Evolutionary conservation across 306 rosid genomes (phyloP).

Genomic region (Quercus ilex): DNA sequence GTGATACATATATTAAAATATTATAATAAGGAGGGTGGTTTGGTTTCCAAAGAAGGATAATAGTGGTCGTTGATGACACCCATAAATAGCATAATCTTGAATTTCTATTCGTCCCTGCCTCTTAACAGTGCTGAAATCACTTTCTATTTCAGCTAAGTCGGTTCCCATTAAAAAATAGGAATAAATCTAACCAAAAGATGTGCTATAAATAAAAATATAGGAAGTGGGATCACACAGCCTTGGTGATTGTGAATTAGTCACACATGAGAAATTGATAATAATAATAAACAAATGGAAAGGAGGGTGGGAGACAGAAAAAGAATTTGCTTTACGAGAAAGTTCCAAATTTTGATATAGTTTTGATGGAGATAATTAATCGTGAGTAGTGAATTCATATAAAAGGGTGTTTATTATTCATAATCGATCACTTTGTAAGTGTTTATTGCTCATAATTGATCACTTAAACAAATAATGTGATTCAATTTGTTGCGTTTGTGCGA

Average conservation of each 20-base stretch:
- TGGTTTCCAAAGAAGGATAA: conserved; percentile 25
- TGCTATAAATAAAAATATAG: background rate
- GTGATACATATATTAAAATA: background rate
- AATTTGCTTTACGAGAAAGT: background rate
- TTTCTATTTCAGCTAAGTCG: conserved; percentile 15
- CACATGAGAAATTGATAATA: background rate
- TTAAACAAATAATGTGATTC: no score
- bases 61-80: conserved; percentile 6
- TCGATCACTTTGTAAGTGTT: no score
- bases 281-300: background rate
- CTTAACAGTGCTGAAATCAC: conserved; percentile 2
- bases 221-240: background rate
- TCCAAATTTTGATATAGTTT: no score
- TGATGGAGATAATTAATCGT: no score
- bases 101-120: background rate
- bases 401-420: no score
- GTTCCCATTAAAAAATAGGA: background rate
- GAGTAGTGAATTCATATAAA: no score
- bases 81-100: conserved; percentile 4
- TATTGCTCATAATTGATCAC: no score
- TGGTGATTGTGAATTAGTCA: background rate
- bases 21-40: conserved; percentile 7
- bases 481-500: background rate
- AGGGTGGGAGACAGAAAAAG: background rate
- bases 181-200: background rate